Conservation (phyloP, 371 early-diverging fungal genomes). For the Mucor velutinosus region DNA sequence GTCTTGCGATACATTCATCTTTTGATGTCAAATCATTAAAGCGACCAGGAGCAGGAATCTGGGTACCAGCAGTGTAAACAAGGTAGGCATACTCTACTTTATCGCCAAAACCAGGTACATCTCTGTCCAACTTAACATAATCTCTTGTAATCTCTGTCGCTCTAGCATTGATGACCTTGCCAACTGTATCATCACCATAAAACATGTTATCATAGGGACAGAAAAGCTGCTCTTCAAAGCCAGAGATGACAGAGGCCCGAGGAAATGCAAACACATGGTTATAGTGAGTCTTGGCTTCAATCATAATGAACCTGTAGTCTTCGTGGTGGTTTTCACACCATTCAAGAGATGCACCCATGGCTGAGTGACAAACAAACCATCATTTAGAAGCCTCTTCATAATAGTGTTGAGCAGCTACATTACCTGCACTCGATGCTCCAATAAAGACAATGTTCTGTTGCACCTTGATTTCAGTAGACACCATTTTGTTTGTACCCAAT, state of each 20-base stretch:
- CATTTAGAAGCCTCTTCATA: neutral
- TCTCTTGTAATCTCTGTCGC: slow-evolving; percentile 50
- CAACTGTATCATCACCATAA: slow-evolving; percentile 42
- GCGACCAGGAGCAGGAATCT: slow-evolving; percentile 54
- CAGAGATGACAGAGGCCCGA: slow-evolving; percentile 59
- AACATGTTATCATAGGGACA: slow-evolving; percentile 57
- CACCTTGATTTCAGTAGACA: slow-evolving; percentile 7
- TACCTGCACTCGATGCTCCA: slow-evolving; percentile 58
- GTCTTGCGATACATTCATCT: slow-evolving; percentile 38
- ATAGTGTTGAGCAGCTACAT: neutral
- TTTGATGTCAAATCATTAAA: slow-evolving; percentile 44
- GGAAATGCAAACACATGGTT: slow-evolving; percentile 71
- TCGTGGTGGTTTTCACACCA: slow-evolving; percentile 41
- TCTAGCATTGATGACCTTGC: slow-evolving; percentile 55
- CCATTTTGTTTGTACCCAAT: neutral
- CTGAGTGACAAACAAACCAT: slow-evolving; percentile 14
- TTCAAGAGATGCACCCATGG: slow-evolving; percentile 33
- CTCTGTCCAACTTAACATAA: slow-evolving; percentile 57
- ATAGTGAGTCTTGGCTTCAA: slow-evolving; percentile 61
- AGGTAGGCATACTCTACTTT: slow-evolving; percentile 59
- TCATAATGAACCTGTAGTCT: slow-evolving; percentile 56
- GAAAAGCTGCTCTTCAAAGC: slow-evolving; percentile 65
- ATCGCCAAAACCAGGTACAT: slow-evolving; percentile 51
- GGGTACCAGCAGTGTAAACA: slow-evolving; percentile 59
- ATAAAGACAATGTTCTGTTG: slow-evolving; percentile 57